A percentile compares a stretch with the other conserved stretches of the same genome.
These are phyloP conservation scores for Leccinum subfulvum DNA, from an alignment of 1,284 basidiomycete genomes.

Conservation along the genomic window DNA sequence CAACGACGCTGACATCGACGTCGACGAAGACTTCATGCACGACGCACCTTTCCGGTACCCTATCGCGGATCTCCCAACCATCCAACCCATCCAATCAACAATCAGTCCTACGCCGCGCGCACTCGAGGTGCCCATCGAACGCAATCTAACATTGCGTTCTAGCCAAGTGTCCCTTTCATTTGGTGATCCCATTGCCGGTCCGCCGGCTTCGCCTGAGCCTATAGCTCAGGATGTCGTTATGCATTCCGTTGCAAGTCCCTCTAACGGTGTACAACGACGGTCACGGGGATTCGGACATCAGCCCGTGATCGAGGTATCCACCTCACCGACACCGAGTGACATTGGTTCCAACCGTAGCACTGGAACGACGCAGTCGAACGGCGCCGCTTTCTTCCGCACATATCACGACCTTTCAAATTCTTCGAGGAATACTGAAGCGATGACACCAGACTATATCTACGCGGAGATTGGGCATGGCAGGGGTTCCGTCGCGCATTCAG, in stretches of 20 bases:
- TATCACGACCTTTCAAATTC: conserved; percentile 47
- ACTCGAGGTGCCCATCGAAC: conserved; percentile 35
- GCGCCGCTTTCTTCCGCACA: conserved; percentile 58
- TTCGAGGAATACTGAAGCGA: conserved; percentile 50
- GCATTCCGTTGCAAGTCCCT: conserved; percentile 16
- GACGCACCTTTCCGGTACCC: conserved; percentile 32
- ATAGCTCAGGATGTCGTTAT: conserved; percentile 18
- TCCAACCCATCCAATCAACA: conserved; percentile 32
- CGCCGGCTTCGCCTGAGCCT: conserved; percentile 8
- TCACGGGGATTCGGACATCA: conserved; percentile 52
- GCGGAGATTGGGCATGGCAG: conserved; percentile 77
- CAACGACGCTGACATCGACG: conserved; percentile 42
- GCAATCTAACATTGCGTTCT: conserved; percentile 28
- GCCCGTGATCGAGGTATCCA: conserved; percentile 60
- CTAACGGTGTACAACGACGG: conserved; percentile 30
- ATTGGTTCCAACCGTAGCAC: conserved; percentile 54
- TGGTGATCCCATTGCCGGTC: conserved; percentile 6
- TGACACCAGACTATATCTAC: conserved; percentile 71
- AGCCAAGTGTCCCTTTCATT: conserved; percentile 15
- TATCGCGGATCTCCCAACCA: conserved; percentile 9
- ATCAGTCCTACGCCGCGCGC: conserved; percentile 19
- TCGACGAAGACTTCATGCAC: conserved; percentile 38
- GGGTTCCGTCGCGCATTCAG: conserved; percentile 39
- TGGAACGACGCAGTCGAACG: conserved; percentile 53
- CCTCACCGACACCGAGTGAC: conserved; percentile 59